Evolutionary conservation across 306 rosid genomes (phyloP), one percentile per base, ranked within the genome.

Genomic region (Cicer cuneatum): DNA sequence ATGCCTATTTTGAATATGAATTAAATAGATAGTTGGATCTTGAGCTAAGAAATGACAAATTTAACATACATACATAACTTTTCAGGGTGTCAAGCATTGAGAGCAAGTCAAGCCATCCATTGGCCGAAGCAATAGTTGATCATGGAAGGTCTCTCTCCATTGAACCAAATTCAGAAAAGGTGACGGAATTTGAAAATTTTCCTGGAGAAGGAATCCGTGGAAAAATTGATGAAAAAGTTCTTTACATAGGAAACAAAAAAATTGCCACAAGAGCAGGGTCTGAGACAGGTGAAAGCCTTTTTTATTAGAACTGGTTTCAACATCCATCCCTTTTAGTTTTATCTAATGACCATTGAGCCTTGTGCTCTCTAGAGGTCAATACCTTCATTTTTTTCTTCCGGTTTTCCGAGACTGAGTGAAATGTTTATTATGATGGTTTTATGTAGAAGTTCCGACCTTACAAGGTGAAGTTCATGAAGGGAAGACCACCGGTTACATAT

Each of bases 81-180:
- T 69, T 82, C 78, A 95, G 99, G 98, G 98, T 90, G 48, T 82
- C 99, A 45, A 89, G 99, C 76, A 79, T 95, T 51, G 99, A 95
- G 88, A 90, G 93, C 83, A 95, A 95, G 85, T 87, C 99, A 53
- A 92, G 99, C 49, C 99, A 95, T 87, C 99, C 99, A 64, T 84
- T 92, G 93, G 97, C 98, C 7, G 85, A 81, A 38, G 92, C 99
- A 13, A 83, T 95, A 46, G 83, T 95, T 65, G 92, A 85, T 64
- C 81, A 92, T 9, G 99, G 92, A 78, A 90, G 91, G 86, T 89
- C 90, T n/a, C 87, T 79, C 41, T 86, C 84, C 1, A 72, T 95
- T 67, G 88, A 84, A 63, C 92, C 93, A 59, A 88, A 87, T 51
- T 90, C 98, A 5, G 99, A 95, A 76, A 81, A 71, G 43, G 99